Evolutionary conservation across 805 yeast species (phyloP).

Genomic region (Cyberlindnera xishuangbannaensis): DNA sequence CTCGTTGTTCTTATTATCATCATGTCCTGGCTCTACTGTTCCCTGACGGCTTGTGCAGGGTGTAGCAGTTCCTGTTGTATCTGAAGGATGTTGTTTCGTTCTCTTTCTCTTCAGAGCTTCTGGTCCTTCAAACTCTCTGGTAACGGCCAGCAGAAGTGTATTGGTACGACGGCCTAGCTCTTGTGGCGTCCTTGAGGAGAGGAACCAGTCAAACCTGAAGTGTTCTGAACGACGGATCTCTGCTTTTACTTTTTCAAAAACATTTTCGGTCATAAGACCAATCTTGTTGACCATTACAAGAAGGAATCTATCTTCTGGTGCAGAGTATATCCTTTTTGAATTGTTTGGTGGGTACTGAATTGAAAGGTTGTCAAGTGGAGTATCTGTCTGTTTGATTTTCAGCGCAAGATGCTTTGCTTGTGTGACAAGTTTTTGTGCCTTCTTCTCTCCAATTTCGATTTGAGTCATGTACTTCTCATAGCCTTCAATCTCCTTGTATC

Average conservation of each 20-base stretch:
- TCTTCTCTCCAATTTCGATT: slow-evolving; percentile 69
- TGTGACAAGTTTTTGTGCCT: slow-evolving; percentile 44
- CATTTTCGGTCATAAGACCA: slow-evolving; percentile 55
- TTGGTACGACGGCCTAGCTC: slow-evolving; percentile 67
- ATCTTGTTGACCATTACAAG: slow-evolving; percentile 54
- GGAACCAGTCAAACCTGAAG: slow-evolving; percentile 70
- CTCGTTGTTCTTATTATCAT: slow-evolving; percentile 3
- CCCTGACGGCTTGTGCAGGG: slow-evolving; percentile 28
- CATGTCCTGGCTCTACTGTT: slow-evolving; percentile 24
- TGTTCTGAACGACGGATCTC: slow-evolving; percentile 54
- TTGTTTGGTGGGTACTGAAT: slow-evolving; percentile 81
- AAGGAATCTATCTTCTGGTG: slow-evolving; percentile 64
- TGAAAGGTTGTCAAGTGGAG: slow-evolving; percentile 55
- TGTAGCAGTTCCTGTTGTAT: slow-evolving; percentile 10
- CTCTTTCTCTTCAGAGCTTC: slow-evolving; percentile 46
- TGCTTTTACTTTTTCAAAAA: slow-evolving; percentile 59
- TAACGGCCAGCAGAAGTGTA: slow-evolving; percentile 60
- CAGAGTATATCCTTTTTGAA: slow-evolving; percentile 67
- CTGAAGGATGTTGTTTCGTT: slow-evolving; percentile 5
- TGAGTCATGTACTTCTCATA: slow-evolving; percentile 65
- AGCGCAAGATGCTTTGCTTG: slow-evolving; percentile 51
- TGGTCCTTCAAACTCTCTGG: slow-evolving; percentile 65
- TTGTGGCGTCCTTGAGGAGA: slow-evolving; percentile 63
- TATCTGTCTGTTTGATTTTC: slow-evolving; percentile 48
- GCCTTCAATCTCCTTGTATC: slow-evolving; percentile 57